Evolutionary conservation across 805 yeast species (phyloP), one percentile per base, ranked within the genome.

Genomic region (Candida arabinofermentans): DNA sequence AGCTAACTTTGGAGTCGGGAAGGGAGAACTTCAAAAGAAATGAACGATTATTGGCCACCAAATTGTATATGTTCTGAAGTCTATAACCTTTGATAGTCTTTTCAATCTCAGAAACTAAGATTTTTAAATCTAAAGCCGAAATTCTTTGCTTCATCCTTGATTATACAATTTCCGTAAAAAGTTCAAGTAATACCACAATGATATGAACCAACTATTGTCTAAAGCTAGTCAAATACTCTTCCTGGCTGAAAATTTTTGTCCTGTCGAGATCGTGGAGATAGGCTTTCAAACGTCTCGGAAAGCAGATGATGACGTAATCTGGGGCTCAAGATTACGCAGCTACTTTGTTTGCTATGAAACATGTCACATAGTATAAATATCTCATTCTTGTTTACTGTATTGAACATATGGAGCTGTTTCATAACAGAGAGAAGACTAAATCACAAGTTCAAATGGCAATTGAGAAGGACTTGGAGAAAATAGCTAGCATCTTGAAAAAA

Each of bases 1-100:
- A 62, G 34, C 74, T 77, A 44, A 79, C 73, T 62, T 88, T 91
- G 5, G 89, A 81, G 53, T 88, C 95, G 1, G 96, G 95, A 32
- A 82, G 66, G 30, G 86, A 79, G 58, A 90, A 91, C 61, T 87
- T 89, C 47, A 90, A 65, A 39, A 88, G 63, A 55, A 81, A 88
- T 41, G 86, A 89, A 40, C 90, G 75, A 9, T 73, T 70, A 4
- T 87, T 83, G 27, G 80, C 75, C 14, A 83, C 76, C 26, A 88
- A 72, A 57, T 88, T 89, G 64, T 91, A 90, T 41, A 91, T 82
- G 62, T 91, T 91, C 49, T 83, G 89, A 44, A 91, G 67, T 47
- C 97, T 67, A 57, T 81, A 82, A 39, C 82, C 80, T 46, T 75
- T 70, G 26, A 90, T 51, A 36, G 72, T 66, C 7, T 65, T 55